Evolutionary conservation across 768 basidiomycete species (phyloP).

Genomic region (Xerocomellus chrysenteron): DNA sequence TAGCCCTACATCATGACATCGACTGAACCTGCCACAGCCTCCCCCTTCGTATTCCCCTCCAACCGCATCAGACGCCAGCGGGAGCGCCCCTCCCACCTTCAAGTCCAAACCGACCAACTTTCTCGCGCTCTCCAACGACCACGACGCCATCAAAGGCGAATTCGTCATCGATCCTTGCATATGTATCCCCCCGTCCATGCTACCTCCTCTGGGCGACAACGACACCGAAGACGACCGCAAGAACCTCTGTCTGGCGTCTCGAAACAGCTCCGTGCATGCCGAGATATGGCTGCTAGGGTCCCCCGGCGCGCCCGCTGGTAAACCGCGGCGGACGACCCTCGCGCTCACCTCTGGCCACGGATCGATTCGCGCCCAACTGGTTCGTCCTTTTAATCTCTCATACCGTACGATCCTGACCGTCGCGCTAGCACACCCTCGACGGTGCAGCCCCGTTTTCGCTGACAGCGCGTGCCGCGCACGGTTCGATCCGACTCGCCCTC

Average conservation of each 20-base stretch:
- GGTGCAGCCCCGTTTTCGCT: conserved; percentile 17
- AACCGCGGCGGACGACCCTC: conserved; percentile 19
- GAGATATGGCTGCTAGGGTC: conserved; percentile 38
- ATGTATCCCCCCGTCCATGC: conserved; percentile 36
- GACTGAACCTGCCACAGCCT: conserved; percentile 11
- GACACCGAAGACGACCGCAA: conserved; percentile 40
- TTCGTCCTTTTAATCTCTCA: conserved; percentile 13
- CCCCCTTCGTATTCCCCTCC: conserved; percentile 25
- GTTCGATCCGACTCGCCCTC: conserved; percentile 12
- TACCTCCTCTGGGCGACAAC: conserved; percentile 37
- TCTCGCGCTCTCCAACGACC: conserved; percentile 11
- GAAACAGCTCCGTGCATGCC: conserved; percentile 36
- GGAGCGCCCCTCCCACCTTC: conserved; percentile 1
- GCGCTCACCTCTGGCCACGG: conserved; percentile 19
- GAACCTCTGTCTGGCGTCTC: conserved; percentile 38
- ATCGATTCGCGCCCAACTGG: conserved; percentile 16
- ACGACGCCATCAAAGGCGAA: conserved; percentile 19
- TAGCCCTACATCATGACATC: too few relatives aligned
- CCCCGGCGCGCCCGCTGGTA: not conserved
- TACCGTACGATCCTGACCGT: not conserved
- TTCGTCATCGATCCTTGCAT: conserved; percentile 47
- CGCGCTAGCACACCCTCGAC: conserved; percentile 15
- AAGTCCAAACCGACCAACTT: conserved; percentile 31
- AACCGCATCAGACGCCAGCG: not conserved
- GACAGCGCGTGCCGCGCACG: conserved; percentile 8